Conservation (phyloP, 192 early-diverging fungal genomes). For the Rhizophagus clarus region DNA sequence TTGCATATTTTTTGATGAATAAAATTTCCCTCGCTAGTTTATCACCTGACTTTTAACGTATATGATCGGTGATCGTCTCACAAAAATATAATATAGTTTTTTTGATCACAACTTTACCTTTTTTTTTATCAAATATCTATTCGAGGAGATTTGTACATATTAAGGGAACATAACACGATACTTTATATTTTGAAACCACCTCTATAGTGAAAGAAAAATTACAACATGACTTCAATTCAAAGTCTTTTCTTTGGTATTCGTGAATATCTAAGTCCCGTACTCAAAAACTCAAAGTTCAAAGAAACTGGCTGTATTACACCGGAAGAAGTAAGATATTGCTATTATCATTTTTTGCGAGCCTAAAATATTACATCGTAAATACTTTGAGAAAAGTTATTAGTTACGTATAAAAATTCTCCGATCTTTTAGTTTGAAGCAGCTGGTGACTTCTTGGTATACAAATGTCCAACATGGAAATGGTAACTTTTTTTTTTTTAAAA, state of each 20-base stretch:
- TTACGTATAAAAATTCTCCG: not conserved
- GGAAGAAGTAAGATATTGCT: conserved; percentile 70
- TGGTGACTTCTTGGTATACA: conserved; percentile 97
- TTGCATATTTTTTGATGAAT: no score
- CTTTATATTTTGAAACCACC: no score
- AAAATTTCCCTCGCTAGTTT: no score
- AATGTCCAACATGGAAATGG: conserved; percentile 99
- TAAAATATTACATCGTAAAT: not conserved
- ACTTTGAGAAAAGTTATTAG: not conserved
- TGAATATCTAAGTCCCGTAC: conserved; percentile 91
- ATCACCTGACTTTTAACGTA: no score
- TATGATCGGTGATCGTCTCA: no score
- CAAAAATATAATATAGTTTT: no score
- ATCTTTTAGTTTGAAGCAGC: conserved; percentile 83
- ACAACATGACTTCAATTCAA: conserved; percentile 57
- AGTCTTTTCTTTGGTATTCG: conserved; percentile 72
- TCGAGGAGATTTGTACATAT: no score
- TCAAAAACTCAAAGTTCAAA: conserved; percentile 94
- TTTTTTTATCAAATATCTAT: no score
- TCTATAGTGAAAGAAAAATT: no score
- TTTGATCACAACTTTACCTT: no score
- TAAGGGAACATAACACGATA: no score
- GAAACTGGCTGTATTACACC: conserved; percentile 95
- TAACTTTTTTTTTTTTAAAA: conserved; percentile 29
- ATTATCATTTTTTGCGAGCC: not conserved